Conservation (phyloP, 306 rosid genomes). For the Cucumis sativus region Cucumber_9930_V3 NC_026656.2:19153501-19154000, state of each 20-base stretch:
- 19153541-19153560: background rate
- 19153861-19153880: conserved; percentile 29
- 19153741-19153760: background rate
- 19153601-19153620: conserved; percentile 65
- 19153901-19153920: conserved; percentile 89
- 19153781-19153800: background rate
- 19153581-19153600: conserved; percentile 22
- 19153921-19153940: conserved; percentile 91
- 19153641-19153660: conserved; percentile 56
- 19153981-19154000: conserved; percentile 44
- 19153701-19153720: conserved; percentile 82
- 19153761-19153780: background rate
- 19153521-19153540: conserved; percentile 12
- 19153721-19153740: conserved; percentile 57
- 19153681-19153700: conserved; percentile 74
- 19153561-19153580: conserved; percentile 13
- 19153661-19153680: conserved; percentile 67
- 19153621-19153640: conserved; percentile 73
- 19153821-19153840: conserved; percentile 22
- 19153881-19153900: conserved; percentile 82
- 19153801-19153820: background rate
- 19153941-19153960: conserved; percentile 73
- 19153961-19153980: conserved; percentile 93
- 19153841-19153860: conserved; percentile 73
- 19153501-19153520: conserved; percentile 7